Percentiles rank a stretch among this genome's conserved stretches.
Conservation (phyloP, 495 filamentous ascomycete species). For the Antarctomyces pellizariae region DNA sequence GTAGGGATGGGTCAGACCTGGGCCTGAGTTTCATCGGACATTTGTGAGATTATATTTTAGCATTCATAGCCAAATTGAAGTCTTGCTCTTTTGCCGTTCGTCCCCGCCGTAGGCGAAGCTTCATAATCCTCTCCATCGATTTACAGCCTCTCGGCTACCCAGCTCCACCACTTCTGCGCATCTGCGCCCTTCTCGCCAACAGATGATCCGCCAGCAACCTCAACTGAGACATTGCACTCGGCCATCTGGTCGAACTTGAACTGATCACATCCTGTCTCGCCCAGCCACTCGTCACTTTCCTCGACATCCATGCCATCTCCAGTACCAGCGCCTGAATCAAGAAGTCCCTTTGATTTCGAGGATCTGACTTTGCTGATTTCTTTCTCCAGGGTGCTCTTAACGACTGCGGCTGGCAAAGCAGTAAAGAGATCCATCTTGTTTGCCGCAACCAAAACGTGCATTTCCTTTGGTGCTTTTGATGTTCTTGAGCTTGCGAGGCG, state of each 20-base stretch:
- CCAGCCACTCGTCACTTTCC: conserved; percentile 62
- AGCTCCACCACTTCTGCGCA: conserved; percentile 67
- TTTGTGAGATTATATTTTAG: no score
- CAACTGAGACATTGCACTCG: conserved; percentile 57
- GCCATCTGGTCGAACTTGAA: conserved; percentile 68
- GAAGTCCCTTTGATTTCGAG: conserved; percentile 53
- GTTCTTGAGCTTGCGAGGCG: conserved; percentile 32
- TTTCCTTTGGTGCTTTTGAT: conserved; percentile 31
- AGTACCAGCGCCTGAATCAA: conserved; percentile 47
- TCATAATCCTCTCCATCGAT: no score
- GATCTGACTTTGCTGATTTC: conserved; percentile 64
- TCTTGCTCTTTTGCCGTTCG: no score
- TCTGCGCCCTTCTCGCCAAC: conserved; percentile 41
- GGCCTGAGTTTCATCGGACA: no score
- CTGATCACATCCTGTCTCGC: conserved; percentile 45
- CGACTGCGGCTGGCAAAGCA: conserved; percentile 57
- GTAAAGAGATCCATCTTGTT: conserved; percentile 96
- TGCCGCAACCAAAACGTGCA: conserved; percentile 63
- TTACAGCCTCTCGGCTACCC: conserved; percentile 35
- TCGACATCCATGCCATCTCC: conserved; percentile 29
- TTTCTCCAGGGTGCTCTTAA: conserved; percentile 49
- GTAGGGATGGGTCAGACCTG: no score
- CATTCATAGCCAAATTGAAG: no score
- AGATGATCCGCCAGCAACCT: conserved; percentile 59
- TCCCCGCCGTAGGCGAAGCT: no score